These are phyloP conservation scores for Termitomyces sp. DNA, from an alignment of 768 basidiomycete genomes.

Conservation along the genomic window DNA sequence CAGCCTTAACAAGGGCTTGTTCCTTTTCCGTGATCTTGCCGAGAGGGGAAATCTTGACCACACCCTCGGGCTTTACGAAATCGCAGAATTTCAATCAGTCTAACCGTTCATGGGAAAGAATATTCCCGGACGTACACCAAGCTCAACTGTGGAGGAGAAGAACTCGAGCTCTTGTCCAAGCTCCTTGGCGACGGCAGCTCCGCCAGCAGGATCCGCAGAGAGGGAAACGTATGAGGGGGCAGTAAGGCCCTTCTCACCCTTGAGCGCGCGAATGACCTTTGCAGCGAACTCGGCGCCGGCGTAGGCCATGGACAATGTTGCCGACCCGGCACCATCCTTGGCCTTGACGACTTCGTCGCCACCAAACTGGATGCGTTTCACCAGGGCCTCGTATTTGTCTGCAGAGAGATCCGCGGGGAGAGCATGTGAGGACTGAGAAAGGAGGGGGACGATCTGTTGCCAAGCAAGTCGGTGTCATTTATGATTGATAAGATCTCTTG, in stretches of 20 bases:
- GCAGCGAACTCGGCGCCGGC: conserved; percentile 87
- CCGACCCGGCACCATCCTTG: conserved; percentile 90
- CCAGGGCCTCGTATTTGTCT: conserved; percentile 49
- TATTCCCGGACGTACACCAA: conserved; percentile 59
- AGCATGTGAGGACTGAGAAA: conserved; percentile 83
- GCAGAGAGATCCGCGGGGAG: conserved; percentile 54
- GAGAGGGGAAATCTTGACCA: conserved; percentile 75
- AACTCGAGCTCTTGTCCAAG: conserved; percentile 73
- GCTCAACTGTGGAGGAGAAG: conserved; percentile 86
- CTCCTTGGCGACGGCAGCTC: conserved; percentile 70
- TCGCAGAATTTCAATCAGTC: not conserved
- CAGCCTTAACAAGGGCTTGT: conserved; percentile 69
- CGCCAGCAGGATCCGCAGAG: conserved; percentile 63
- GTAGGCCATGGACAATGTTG: conserved; percentile 96
- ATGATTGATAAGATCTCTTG: not conserved
- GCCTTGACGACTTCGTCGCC: conserved; percentile 99
- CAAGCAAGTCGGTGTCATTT: not conserved
- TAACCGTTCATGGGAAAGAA: not conserved
- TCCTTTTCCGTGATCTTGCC: conserved; percentile 72
- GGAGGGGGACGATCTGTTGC: conserved; percentile 82
- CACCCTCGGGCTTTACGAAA: conserved; percentile 63
- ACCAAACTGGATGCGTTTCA: conserved; percentile 89
- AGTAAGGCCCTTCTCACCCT: conserved; percentile 84
- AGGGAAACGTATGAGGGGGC: conserved; percentile 83
- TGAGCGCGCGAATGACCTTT: conserved; percentile 78